These are phyloP conservation scores for Blastobotrys ciferrii DNA, from an alignment of 1,139 yeast species.

Conservation along the genomic window DNA sequence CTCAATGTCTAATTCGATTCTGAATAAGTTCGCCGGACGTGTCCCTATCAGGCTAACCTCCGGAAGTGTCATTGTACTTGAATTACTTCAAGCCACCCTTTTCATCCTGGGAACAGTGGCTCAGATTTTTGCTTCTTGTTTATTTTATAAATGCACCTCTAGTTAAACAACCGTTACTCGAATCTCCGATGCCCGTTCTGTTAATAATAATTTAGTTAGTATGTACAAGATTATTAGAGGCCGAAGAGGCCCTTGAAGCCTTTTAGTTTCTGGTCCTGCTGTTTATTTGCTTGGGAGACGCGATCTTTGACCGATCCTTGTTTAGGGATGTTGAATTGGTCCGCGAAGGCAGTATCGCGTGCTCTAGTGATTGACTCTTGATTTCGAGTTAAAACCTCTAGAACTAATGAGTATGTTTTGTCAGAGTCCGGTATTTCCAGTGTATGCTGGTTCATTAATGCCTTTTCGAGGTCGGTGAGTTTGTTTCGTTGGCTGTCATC, in stretches of 20 bases:
- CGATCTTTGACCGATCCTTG: slow-evolving; percentile 17
- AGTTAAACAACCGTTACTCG: too few relatives aligned
- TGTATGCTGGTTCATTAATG: slow-evolving; percentile 11
- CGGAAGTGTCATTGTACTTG: too few relatives aligned
- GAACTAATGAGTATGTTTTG: slow-evolving; percentile 11
- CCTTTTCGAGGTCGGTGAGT: slow-evolving; percentile 18
- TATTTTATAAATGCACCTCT: too few relatives aligned
- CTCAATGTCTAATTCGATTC: too few relatives aligned
- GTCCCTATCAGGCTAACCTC: too few relatives aligned
- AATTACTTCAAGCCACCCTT: too few relatives aligned
- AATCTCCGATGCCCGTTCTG: too few relatives aligned
- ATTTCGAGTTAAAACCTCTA: slow-evolving; percentile 18
- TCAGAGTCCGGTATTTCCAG: slow-evolving; percentile 13
- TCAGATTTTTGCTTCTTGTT: too few relatives aligned
- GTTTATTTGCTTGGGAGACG: slow-evolving; percentile 14
- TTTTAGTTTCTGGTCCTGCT: slow-evolving; percentile 12
- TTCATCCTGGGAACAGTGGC: too few relatives aligned
- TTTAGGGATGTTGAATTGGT: slow-evolving; percentile 11
- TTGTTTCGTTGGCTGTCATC: slow-evolving; percentile 4
- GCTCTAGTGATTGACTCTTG: slow-evolving; percentile 16
- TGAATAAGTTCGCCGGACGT: too few relatives aligned
- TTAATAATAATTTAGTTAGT: background rate
- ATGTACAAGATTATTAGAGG: background rate
- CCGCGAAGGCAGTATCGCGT: slow-evolving; percentile 17
- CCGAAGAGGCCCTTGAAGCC: slow-evolving; percentile 16